Conservation (phyloP, 1,139 yeast species). For the Saccharomyces hybrid region DNA sequence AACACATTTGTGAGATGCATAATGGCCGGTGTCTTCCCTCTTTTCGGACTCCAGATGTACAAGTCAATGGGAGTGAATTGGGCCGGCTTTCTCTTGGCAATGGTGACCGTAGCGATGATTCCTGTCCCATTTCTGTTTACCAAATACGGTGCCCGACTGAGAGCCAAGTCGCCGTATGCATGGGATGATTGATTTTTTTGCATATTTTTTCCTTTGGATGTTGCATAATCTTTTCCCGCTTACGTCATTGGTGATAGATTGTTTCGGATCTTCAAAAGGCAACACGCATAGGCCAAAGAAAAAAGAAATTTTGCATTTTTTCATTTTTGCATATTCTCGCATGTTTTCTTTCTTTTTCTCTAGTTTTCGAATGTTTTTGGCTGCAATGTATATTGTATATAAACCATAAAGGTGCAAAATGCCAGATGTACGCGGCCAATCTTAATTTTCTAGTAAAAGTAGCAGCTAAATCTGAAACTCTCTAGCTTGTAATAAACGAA, state of each 20-base stretch:
- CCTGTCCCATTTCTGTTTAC: conserved; percentile 74
- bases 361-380: not conserved
- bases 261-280: not conserved
- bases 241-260: not conserved
- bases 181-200: conserved; percentile 22
- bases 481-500: not conserved
- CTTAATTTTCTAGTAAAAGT: not conserved
- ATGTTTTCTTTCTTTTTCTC: not conserved
- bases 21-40: conserved; percentile 69
- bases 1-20: conserved; percentile 62
- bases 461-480: not conserved
- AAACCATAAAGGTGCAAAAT: not conserved
- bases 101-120: conserved; percentile 46
- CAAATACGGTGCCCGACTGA: conserved; percentile 53
- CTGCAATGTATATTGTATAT: not conserved
- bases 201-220: not conserved
- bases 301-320: not conserved
- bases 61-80: conserved; percentile 48
- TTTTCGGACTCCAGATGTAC: conserved; percentile 57
- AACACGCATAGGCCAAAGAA: not conserved
- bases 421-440: not conserved
- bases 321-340: not conserved
- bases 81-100: conserved; percentile 55
- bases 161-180: conserved; percentile 53
- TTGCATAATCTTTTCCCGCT: not conserved